phyloP scores from a whole-genome alignment of 345 rosid species.

The Ricinus communis region DNA sequence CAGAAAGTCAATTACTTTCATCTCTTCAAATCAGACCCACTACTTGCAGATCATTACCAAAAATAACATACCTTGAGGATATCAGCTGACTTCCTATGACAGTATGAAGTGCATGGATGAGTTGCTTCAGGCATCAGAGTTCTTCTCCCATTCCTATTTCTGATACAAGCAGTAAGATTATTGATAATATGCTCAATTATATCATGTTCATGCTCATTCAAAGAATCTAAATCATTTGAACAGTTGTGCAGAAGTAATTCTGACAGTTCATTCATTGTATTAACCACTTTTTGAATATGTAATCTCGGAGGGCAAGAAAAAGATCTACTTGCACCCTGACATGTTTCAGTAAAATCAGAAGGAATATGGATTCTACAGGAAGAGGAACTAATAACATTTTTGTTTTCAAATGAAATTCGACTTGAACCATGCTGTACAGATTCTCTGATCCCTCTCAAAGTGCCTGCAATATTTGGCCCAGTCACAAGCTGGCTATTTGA shows the following conservation, averaged over 20 bases:
- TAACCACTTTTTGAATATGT: conserved; percentile 39
- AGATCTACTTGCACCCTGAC: conserved; percentile 25
- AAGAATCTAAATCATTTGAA: conserved; percentile 36
- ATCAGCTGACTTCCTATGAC: conserved; percentile 32
- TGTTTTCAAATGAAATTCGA: conserved; percentile 19
- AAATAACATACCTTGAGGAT: conserved; percentile 39
- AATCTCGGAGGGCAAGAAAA: conserved; percentile 26
- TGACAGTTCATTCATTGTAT: conserved; percentile 44
- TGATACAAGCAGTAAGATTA: conserved; percentile 43
- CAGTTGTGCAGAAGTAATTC: conserved; percentile 48
- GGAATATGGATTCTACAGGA: conserved; percentile 20
- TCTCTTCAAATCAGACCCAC: conserved; percentile 14
- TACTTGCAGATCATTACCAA: not conserved
- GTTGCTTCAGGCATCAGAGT: conserved; percentile 26
- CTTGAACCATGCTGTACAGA: conserved; percentile 17
- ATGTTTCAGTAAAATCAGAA: conserved; percentile 21
- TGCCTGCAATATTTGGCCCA: too few species aligned
- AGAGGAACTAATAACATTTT: conserved; percentile 23
- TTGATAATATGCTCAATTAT: conserved; percentile 43
- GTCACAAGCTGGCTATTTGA: too few species aligned
- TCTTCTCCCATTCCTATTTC: conserved; percentile 28
- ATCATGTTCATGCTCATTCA: conserved; percentile 41
- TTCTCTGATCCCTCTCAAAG: not conserved
- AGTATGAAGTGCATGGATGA: conserved; percentile 21
- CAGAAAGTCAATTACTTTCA: too few species aligned